Conservation (phyloP, 2,329 filamentous ascomycete genomes). For the Pestalotiopsis sp. region DNA sequence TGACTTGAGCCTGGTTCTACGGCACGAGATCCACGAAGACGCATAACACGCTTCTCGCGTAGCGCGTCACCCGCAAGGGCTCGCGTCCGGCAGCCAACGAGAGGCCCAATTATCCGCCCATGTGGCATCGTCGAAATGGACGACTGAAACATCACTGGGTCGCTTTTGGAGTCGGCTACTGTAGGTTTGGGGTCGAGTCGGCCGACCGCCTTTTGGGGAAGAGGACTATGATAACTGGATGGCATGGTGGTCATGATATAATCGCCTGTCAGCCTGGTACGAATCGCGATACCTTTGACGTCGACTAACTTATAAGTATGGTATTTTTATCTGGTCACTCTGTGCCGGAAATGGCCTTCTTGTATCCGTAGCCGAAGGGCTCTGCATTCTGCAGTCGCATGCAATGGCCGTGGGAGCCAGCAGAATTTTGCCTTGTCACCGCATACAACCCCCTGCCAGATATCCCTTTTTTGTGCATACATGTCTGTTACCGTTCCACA, state of each 20-base stretch:
- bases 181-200: not conserved
- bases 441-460: not conserved
- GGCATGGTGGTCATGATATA: not conserved
- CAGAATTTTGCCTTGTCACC: not conserved
- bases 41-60: not conserved
- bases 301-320: no score
- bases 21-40: no score
- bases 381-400: not conserved
- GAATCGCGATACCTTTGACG: no score
- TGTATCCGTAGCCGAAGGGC: not conserved
- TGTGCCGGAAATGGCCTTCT: no score
- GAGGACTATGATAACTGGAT: not conserved
- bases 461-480: not conserved
- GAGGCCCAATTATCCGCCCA: not conserved
- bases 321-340: no score
- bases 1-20: no score
- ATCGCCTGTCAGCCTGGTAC: no score
- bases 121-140: constrained; percentile 7
- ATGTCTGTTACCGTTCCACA: not conserved
- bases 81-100: not conserved
- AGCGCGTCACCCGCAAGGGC: not conserved
- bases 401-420: not conserved
- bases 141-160: not conserved
- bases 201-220: not conserved
- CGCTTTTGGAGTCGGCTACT: not conserved